Evolutionary conservation across 192 early-diverging fungal genomes (phyloP), one percentile per base, ranked within the genome.

Genomic region (Coemansia sp.): DNA sequence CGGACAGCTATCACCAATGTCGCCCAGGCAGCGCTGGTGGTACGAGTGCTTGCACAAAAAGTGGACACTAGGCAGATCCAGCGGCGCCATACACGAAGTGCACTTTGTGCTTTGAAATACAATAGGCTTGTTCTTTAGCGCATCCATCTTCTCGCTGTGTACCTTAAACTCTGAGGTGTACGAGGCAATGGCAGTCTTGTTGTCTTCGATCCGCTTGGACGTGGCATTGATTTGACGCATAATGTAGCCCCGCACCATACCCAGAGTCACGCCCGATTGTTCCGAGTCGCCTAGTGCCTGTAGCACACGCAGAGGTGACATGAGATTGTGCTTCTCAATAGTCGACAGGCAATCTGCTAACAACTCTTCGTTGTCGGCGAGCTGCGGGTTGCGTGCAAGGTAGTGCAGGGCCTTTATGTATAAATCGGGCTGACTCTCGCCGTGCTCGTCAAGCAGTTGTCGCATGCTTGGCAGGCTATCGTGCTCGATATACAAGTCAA

Each of bases 11-110:
- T 82, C 79, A 23, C 48, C 58, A 11, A 73, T 65, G 25, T 80
- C 82, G 50, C 86, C 87, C n/a, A 84, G 75, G 63, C 86, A 93
- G 72, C 93, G 76, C 66, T 93, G 88, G 74, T 99, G 97, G 69
- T 90, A 99, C 48, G 93, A 92, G 64, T 99, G 97, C 61, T 90
- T 86, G 82, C 97, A 99, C 65, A 96, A 68, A 70, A 97, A 99
- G 63, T 97, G 93, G 0, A 99, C 84, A 27, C 89, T 88, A 0
- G 97, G 97, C 58, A 99, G 64, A 56, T 99, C 94, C 32, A 99
- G 70, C 49, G 84, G 85, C 1, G 85, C 84, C 52, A 86, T 84
- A 61, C 92, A 92, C 2, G 75, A 70, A 50, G 83, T 83, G 74
- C 92, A 91, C 62, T 91, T 88, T 49, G 88, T 89, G 66, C 88